A percentile compares a stretch with the other conserved stretches of the same genome.
Conservation (phyloP, 768 basidiomycete species). For the Pleurotus sapidus region DNA sequence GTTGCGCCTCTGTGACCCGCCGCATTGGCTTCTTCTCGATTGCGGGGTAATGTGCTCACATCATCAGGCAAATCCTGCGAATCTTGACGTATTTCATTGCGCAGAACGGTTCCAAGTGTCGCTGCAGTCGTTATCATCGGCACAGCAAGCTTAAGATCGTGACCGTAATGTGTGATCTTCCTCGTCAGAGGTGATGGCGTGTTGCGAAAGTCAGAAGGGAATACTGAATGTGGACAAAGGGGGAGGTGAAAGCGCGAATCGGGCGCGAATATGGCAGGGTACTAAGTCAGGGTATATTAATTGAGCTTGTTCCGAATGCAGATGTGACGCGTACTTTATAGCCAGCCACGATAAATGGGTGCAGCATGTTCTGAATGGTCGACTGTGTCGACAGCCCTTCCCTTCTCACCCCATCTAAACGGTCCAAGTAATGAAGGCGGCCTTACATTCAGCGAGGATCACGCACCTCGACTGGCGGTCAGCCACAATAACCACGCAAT, state of each 20-base stretch:
- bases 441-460: neutral
- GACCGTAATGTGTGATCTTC: constrained; percentile 37
- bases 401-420: constrained; percentile 26
- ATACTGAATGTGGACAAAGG: constrained; percentile 24
- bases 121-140: constrained; percentile 41
- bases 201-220: constrained; percentile 19
- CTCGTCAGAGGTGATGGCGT: constrained; percentile 27
- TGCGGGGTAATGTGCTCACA: constrained; percentile 26
- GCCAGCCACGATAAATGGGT: constrained; percentile 38
- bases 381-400: constrained; percentile 25
- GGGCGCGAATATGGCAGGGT: constrained; percentile 39
- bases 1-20: constrained; percentile 27
- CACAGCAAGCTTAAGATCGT: constrained; percentile 33
- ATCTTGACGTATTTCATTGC: constrained; percentile 34
- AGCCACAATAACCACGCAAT: constrained; percentile 47
- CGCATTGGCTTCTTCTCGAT: constrained; percentile 29
- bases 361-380: constrained; percentile 28
- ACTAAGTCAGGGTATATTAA: constrained; percentile 22
- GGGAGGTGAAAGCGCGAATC: constrained; percentile 43
- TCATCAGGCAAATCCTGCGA: constrained; percentile 17
- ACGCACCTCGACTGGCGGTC: constrained; percentile 35
- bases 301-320: neutral
- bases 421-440: neutral
- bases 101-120: constrained; percentile 30
- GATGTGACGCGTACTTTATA: constrained; percentile 29